A percentile compares a stretch with the other conserved stretches of the same genome.
Conservation (phyloP, 148 eudicot species). For the Rhododendron mucronatum region DNA sequence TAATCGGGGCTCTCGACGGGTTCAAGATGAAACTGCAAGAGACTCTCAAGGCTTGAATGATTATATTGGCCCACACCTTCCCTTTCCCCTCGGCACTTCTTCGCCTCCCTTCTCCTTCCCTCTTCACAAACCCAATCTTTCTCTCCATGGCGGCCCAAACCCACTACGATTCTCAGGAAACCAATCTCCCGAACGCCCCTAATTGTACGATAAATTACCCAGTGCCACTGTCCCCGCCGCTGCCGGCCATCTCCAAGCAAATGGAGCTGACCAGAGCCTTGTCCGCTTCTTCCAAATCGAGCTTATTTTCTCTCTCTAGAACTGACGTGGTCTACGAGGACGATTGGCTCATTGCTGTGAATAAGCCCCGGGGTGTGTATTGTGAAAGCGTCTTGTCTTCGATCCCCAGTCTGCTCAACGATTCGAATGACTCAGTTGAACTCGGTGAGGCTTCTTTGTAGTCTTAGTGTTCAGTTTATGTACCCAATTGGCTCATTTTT, state of each 20-base stretch:
- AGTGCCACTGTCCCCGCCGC: slow-evolving; percentile 72
- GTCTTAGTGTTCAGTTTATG: background rate
- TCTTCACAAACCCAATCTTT: slow-evolving; percentile 1
- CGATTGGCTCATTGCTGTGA: slow-evolving; percentile 76
- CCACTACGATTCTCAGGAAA: slow-evolving; percentile 21
- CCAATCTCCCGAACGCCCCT: slow-evolving; percentile 24
- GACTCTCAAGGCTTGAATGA: background rate
- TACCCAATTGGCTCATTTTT: background rate
- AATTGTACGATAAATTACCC: slow-evolving; percentile 41
- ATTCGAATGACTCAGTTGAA: slow-evolving; percentile 17
- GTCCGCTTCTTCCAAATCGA: slow-evolving; percentile 80
- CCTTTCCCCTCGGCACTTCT: background rate
- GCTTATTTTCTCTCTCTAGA: slow-evolving; percentile 43
- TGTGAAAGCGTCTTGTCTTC: slow-evolving; percentile 72
- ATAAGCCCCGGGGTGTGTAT: slow-evolving; percentile 79
- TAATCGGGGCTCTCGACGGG: too few species aligned
- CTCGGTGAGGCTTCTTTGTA: slow-evolving; percentile 13
- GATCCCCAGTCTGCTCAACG: slow-evolving; percentile 37
- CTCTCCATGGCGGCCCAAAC: slow-evolving; percentile 28
- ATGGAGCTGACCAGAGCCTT: slow-evolving; percentile 79
- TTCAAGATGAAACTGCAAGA: background rate
- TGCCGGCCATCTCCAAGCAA: slow-evolving; percentile 69
- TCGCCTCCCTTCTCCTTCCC: background rate
- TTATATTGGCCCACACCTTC: slow-evolving; percentile 9
- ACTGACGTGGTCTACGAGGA: slow-evolving; percentile 65